Percentiles rank a stretch among this genome's conserved stretches.
These are phyloP conservation scores for Zymoseptoria passerinii DNA, from an alignment of 2,329 filamentous ascomycete genomes.

Conservation along the genomic window DNA sequence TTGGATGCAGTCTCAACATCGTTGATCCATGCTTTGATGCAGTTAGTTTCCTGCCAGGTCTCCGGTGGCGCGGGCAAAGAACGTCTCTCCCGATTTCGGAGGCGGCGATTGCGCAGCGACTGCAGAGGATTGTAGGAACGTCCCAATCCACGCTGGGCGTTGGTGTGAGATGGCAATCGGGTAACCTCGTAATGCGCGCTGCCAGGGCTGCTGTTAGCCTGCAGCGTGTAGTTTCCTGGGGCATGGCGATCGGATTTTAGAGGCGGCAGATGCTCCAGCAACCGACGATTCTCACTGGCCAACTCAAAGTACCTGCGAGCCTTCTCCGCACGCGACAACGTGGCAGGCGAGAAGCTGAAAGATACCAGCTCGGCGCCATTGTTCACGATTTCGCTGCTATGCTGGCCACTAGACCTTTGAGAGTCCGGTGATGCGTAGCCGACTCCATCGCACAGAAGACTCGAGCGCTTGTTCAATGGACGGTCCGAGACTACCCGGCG, in stretches of 20 bases:
- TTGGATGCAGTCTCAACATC: constrained; percentile 47
- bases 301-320: constrained; percentile 80
- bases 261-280: constrained; percentile 72
- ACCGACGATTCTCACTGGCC: constrained; percentile 70
- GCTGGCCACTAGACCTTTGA: constrained; percentile 6
- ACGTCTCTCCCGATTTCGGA: constrained; percentile 69
- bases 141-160: constrained; percentile 42
- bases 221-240: constrained; percentile 34
- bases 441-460: constrained; percentile 7
- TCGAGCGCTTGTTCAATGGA: constrained; percentile 25
- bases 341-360: constrained; percentile 69
- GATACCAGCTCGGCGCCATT: constrained; percentile 36
- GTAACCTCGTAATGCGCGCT: constrained; percentile 33
- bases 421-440: constrained; percentile 4
- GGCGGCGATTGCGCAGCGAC: constrained; percentile 81
- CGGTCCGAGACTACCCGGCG: constrained; percentile 44
- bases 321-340: constrained; percentile 72
- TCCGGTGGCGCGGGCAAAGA: constrained; percentile 64
- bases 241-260: constrained; percentile 46
- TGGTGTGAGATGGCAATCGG: constrained; percentile 31
- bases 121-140: constrained; percentile 86
- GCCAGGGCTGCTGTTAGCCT: constrained; percentile 35
- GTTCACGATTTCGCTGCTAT: background rate
- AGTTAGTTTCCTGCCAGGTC: constrained; percentile 66
- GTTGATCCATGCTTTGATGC: constrained; percentile 70